These are phyloP conservation scores for Paecilomyces fulvus DNA, from an alignment of 2,329 filamentous ascomycete species.

Conservation along the genomic window DNA sequence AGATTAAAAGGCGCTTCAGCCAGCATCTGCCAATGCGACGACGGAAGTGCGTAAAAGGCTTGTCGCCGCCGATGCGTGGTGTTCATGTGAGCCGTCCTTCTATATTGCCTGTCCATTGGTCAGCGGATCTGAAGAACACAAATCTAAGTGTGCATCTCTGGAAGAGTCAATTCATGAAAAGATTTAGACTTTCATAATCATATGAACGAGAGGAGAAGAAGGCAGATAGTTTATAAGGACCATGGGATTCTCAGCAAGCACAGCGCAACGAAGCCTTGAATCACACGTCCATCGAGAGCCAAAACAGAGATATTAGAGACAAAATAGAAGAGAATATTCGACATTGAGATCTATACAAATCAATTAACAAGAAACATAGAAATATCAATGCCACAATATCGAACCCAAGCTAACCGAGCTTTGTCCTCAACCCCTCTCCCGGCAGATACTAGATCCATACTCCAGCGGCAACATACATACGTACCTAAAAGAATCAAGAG, in stretches of 20 bases:
- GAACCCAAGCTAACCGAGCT: too few relatives aligned
- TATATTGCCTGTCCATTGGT: constrained; percentile 59
- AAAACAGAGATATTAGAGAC: background rate
- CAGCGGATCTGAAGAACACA: background rate
- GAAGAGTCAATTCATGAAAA: background rate
- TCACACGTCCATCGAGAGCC: background rate
- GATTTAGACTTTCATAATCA: background rate
- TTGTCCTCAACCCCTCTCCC: too few relatives aligned
- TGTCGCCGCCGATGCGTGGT: constrained; percentile 84
- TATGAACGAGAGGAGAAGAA: background rate
- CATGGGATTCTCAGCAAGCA: background rate
- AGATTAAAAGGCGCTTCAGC: constrained; percentile 74
- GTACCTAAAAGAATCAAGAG: constrained; percentile 84
- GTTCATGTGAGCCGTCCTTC: constrained; percentile 76
- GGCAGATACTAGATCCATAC: background rate
- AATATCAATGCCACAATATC: too few relatives aligned
- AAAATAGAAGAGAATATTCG: background rate
- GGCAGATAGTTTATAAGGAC: background rate
- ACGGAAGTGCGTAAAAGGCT: constrained; percentile 84
- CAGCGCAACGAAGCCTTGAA: background rate
- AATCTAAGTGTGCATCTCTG: background rate
- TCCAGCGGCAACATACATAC: constrained; percentile 24
- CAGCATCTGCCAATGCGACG: constrained; percentile 74
- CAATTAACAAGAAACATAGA: too few relatives aligned
- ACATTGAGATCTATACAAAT: background rate